Evolutionary conservation across 2,329 filamentous ascomycete species (phyloP), one percentile per base, ranked within the genome.

Genomic region (Aspergillus sp.): DNA sequence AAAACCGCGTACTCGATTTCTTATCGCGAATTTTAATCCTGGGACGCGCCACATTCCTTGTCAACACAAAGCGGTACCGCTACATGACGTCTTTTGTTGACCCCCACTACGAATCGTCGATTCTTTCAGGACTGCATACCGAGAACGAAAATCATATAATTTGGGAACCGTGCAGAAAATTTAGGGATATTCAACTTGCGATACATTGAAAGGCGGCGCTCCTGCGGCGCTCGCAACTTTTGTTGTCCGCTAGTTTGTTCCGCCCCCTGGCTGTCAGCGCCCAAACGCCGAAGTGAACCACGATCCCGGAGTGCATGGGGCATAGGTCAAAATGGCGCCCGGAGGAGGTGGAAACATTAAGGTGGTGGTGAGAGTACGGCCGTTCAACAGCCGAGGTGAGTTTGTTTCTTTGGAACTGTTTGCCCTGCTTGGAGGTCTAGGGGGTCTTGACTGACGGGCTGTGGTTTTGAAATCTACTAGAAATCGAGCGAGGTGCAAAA

Each of bases 341-440:
- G 83, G 84, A 68, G 90, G 90, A 71, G 92, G 90, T 79, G 93
- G 95, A 73, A 99, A 99, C 74, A 99, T 99, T 77, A 99, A 99
- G 88, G 95, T 99, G 80, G 95, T 99, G 82, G 95, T 99, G 82
- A 87, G 95, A 80, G 88, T 90, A 69, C 87, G 95, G 74, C 95
- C 95, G 51, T 99, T 99, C 80, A 99, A 99, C 77, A 87, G 86
- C 71, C 87, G 93, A 93, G 91, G 92, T 93, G 82, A 73, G 73
- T 69, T 24, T 19, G 24, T 68, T 24, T n/a, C 20, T 68, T 24
- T 19, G 24, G 48, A 15, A 48, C 54, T 24, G 22, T 17, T 27
- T 22, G 22, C 39, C 34, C 9, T 41, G 8, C 24, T 30, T 30
- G 27, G 12, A 15, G 51, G 19, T 13, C 33, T 33, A 19, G 27